A percentile compares a stretch with the other conserved stretches of the same genome.
These are phyloP conservation scores for Ustilago bromivora DNA, from an alignment of 1,284 basidiomycete species.

Conservation along the genomic window DNA sequence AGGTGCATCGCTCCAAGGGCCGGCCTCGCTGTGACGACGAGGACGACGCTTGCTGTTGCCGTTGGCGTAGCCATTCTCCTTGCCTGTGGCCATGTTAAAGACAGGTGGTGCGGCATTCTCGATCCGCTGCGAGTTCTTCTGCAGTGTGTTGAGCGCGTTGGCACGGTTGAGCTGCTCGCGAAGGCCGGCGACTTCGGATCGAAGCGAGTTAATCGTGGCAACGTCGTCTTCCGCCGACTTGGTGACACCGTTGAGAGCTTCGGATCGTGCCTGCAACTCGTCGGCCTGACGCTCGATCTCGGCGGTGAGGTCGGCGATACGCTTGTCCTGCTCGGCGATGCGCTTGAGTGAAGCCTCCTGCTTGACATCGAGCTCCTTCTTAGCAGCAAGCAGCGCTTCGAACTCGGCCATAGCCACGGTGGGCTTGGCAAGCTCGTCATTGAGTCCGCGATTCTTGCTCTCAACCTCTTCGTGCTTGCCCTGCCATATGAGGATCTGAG, in stretches of 20 bases:
- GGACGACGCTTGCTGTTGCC: slow-evolving; percentile 71
- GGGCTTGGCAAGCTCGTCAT: slow-evolving; percentile 78
- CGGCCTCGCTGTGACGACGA: slow-evolving; percentile 85
- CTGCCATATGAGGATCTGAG: slow-evolving; percentile 86
- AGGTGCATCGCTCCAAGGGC: slow-evolving; percentile 78
- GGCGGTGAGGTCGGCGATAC: slow-evolving; percentile 78
- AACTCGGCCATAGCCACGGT: slow-evolving; percentile 81
- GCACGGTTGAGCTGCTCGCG: slow-evolving; percentile 95
- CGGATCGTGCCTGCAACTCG: slow-evolving; percentile 80
- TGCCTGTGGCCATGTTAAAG: slow-evolving; percentile 65
- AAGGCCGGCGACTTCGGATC: slow-evolving; percentile 88
- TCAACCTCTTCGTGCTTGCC: slow-evolving; percentile 91
- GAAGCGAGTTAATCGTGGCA: slow-evolving; percentile 86
- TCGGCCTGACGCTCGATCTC: slow-evolving; percentile 81
- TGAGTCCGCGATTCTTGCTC: slow-evolving; percentile 79
- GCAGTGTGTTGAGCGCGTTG: slow-evolving; percentile 75
- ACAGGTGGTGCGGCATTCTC: slow-evolving; percentile 63
- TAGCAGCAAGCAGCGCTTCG: slow-evolving; percentile 81
- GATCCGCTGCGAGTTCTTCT: slow-evolving; percentile 67
- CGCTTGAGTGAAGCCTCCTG: slow-evolving; percentile 82
- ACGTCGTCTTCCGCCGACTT: slow-evolving; percentile 77
- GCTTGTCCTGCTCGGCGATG: slow-evolving; percentile 84
- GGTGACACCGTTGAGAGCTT: slow-evolving; percentile 58
- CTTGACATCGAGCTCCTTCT: slow-evolving; percentile 83
- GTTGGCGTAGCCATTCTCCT: slow-evolving; percentile 52